Percentiles rank a stretch among this genome's conserved stretches.
These are phyloP conservation scores for Saprolegnia parasitica DNA, from an alignment of 352 stramenopile species.

Conservation along the genomic window DNA sequence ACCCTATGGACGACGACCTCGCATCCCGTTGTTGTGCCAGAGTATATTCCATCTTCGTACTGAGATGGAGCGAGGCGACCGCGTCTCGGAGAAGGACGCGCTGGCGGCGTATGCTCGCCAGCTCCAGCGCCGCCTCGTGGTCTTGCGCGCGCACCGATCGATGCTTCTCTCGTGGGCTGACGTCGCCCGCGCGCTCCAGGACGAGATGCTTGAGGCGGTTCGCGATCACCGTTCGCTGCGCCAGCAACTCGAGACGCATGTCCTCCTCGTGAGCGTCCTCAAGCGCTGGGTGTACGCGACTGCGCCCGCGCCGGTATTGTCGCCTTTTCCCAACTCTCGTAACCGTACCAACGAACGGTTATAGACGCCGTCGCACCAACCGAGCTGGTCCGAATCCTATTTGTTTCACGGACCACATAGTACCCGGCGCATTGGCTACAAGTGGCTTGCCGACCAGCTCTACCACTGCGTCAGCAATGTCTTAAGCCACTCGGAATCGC, in stretches of 20 bases:
- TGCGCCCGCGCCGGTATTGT: too few relatives aligned
- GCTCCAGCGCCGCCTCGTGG: neutral
- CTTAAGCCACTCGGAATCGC: neutral
- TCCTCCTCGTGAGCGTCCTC: neutral
- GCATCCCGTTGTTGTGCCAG: too few relatives aligned
- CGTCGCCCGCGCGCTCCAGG: neutral
- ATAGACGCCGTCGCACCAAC: neutral
- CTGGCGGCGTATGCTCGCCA: too few relatives aligned
- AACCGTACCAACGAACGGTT: too few relatives aligned
- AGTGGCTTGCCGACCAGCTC: neutral
- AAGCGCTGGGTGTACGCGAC: neutral
- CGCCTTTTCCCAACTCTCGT: too few relatives aligned
- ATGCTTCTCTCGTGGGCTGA: neutral
- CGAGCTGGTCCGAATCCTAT: neutral
- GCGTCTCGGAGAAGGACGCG: too few relatives aligned
- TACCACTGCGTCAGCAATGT: neutral
- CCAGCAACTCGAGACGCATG: neutral
- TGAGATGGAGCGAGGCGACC: too few relatives aligned
- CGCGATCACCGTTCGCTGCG: neutral
- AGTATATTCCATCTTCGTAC: too few relatives aligned
- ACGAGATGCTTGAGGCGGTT: neutral
- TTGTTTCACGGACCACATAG: neutral
- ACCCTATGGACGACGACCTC: too few relatives aligned
- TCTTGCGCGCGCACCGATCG: neutral
- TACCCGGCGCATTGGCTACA: neutral